Evolutionary conservation across 192 early-diverging fungal species (phyloP), one percentile per base, ranked within the genome.

Genomic region (Irineochytrium annulatum): DNA sequence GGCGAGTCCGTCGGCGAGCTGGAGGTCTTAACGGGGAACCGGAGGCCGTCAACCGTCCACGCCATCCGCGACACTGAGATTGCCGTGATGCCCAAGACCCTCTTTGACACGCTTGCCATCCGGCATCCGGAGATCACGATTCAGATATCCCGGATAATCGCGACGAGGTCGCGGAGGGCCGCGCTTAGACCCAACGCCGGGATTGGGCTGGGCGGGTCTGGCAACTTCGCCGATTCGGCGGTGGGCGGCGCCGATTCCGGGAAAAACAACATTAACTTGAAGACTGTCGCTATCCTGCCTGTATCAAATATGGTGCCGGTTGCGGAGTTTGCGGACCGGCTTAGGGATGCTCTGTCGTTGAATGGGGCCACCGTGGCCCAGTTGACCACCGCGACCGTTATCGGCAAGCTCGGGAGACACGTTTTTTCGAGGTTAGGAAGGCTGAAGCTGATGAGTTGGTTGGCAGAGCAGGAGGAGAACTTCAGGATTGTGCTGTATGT

Each of bases 11-110:
- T 99, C 0, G 97, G 97, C 44, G 97, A 99, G 70, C 74, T 94
- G 20, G 94, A 94, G 61, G 88, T 98, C 11, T 70, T 99, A 34
- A 87, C 82, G 65, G 86, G 75, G 68, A 72, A 78, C 13, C 80
- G 83, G 1, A 84, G 89, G 43, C 81, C 82, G 19, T 87, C 86
- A 20, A 99, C 93, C 3, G 76, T 98, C 26, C 95, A 99, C 61
- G 97, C 97, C 1, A 99, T 99, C 60, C 87, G 97, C 39, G 97
- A 98, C 67, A 87, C 92, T 0, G 95, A 99, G 73, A 80, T 98
- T 24, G 93, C 93, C 20, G 83, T 95, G 13, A 89, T 99, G 75
- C 97, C 97, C 3, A 92, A 90, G 45, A 91, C 93, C 0, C 76
- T 99, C 41, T 96, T 99, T 70, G 88, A 92, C 61, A 88, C 94